A percentile compares a stretch with the other conserved stretches of the same genome.
Conservation (phyloP, 2,329 filamentous ascomycete genomes). For the Fusarium sterilihyphosum region DNA sequence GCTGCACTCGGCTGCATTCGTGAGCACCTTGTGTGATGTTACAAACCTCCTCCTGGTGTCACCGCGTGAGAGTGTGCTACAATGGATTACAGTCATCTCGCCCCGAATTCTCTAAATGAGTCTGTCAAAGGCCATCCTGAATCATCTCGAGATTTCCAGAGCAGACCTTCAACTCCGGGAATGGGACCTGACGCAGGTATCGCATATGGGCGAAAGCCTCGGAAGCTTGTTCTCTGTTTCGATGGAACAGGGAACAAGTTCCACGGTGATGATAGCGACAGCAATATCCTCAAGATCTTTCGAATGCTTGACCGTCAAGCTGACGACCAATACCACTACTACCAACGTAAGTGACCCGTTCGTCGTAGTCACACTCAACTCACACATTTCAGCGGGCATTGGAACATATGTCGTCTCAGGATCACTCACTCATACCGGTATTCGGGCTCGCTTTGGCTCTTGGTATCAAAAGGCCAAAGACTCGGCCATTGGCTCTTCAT, state of each 20-base stretch:
- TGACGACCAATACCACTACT: constrained; percentile 70
- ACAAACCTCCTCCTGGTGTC: neutral
- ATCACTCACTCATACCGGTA: constrained; percentile 66
- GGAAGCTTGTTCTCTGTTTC: constrained; percentile 69
- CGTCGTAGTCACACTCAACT: neutral
- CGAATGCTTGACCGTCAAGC: constrained; percentile 73
- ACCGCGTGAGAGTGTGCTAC: constrained; percentile 12
- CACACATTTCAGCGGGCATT: constrained; percentile 65
- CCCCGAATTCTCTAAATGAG: constrained; percentile 27
- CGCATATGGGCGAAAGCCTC: constrained; percentile 35
- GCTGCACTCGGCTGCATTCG: neutral
- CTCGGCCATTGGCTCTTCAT: constrained; percentile 81
- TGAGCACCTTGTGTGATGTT: neutral
- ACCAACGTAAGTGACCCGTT: constrained; percentile 61
- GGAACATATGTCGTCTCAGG: constrained; percentile 76
- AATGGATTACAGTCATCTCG: constrained; percentile 41
- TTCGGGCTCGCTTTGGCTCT: constrained; percentile 66
- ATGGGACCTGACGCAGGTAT: constrained; percentile 26
- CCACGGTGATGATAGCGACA: constrained; percentile 69
- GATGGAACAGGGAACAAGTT: constrained; percentile 74
- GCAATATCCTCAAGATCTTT: constrained; percentile 76
- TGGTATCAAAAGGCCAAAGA: constrained; percentile 81
- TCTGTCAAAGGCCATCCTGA: constrained; percentile 21
- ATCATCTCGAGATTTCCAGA: constrained; percentile 33
- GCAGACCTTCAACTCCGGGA: constrained; percentile 35